phyloP scores from a whole-genome alignment of 345 rosid species.

The Dipteronia dyeriana region DNA sequence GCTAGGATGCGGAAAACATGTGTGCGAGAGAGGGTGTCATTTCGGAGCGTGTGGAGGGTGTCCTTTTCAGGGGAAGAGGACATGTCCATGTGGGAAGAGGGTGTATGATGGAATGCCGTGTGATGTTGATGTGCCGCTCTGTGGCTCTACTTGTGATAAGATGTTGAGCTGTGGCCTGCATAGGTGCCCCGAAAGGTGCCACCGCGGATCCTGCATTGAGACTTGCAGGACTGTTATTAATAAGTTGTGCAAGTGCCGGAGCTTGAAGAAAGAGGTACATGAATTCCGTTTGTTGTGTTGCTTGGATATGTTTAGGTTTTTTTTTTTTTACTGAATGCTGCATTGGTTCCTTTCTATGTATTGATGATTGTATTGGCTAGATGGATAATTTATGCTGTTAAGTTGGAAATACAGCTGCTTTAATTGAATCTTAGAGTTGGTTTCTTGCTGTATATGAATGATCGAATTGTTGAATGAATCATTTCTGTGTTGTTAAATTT shows the following conservation, averaged over 20 bases:
- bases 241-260: constrained; percentile 77
- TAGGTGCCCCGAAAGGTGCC: constrained; percentile 87
- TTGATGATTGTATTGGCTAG: neutral
- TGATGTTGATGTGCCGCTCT: constrained; percentile 64
- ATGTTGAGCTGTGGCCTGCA: constrained; percentile 69
- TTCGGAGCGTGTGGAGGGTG: constrained; percentile 74
- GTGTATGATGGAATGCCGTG: constrained; percentile 75
- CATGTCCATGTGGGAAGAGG: constrained; percentile 88
- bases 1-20: constrained; percentile 71
- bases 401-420: neutral
- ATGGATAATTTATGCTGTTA: neutral
- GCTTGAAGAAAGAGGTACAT: constrained; percentile 83
- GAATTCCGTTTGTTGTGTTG: neutral
- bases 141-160: constrained; percentile 88
- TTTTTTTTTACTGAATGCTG: constrained; percentile 30
- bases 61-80: constrained; percentile 78
- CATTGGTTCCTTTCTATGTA: constrained; percentile 50
- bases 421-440: neutral
- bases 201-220: constrained; percentile 74
- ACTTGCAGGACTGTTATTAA: constrained; percentile 76
- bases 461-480: neutral
- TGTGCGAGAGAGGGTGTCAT: constrained; percentile 80
- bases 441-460: neutral
- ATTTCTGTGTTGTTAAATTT: neutral
- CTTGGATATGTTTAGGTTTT: constrained; percentile 20